Conservation (phyloP, 306 rosid species). For the Hippophae gyantsensis region DNA sequence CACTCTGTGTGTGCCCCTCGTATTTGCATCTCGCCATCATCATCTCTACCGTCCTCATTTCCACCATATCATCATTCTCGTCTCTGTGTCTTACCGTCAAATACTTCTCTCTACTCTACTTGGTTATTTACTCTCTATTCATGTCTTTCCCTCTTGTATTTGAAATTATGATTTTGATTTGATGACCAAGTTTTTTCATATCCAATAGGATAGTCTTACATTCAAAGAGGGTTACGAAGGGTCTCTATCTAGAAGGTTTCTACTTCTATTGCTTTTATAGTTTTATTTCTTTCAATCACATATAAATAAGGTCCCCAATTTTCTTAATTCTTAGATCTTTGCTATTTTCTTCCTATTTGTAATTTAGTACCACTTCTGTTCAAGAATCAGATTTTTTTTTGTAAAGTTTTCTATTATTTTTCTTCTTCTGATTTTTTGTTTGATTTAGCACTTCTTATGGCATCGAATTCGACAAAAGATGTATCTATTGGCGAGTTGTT, state of each 20-base stretch:
- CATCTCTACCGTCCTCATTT: too few relatives aligned
- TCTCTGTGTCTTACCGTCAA: too few relatives aligned
- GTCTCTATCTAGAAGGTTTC: neutral
- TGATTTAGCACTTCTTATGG: conserved; percentile 47
- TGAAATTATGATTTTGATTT: too few relatives aligned
- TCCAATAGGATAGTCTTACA: too few relatives aligned
- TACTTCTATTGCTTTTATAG: neutral
- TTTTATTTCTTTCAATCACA: conserved; percentile 7
- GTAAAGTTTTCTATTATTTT: neutral
- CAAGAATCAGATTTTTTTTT: neutral
- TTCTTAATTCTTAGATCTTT: neutral
- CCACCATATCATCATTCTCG: too few relatives aligned
- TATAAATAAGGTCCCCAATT: conserved; percentile 16
- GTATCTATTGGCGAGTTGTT: conserved; percentile 43
- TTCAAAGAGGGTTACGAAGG: neutral
- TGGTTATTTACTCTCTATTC: too few relatives aligned
- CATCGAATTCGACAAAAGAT: conserved; percentile 54
- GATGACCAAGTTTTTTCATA: too few relatives aligned
- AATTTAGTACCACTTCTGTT: neutral
- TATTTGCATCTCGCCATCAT: too few relatives aligned
- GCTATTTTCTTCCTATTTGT: too few relatives aligned
- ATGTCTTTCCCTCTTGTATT: too few relatives aligned
- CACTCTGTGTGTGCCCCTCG: too few relatives aligned
- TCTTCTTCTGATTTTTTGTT: conserved; percentile 6
- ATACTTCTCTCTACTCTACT: too few relatives aligned